Evolutionary conservation across 2,329 filamentous ascomycete species (phyloP), one percentile per base, ranked within the genome.

Genomic region (Fusarium setosum): DNA sequence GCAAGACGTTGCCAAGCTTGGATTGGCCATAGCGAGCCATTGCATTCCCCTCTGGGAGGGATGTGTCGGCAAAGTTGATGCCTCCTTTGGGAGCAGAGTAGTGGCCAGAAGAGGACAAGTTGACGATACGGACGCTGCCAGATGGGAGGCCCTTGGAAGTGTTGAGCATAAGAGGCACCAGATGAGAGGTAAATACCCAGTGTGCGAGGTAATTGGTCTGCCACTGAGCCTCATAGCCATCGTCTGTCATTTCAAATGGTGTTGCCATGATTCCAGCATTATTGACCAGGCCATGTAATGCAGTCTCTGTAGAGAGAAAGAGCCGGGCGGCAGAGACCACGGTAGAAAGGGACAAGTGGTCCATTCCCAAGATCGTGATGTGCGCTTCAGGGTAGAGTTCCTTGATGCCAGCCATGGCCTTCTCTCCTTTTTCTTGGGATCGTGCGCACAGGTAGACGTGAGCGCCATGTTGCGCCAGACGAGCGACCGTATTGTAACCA

Each of bases 181-280:
- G 23, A 15, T 59, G 50, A 1, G 56, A 53, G 3, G 65, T 65
- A 9, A 67, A 40, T 1, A 68, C 52, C 65, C 65, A 69, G 5
- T 69, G 67, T 0, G 63, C 57, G 3, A 69, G 51, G 13, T 69
- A 67, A 7, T 69, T 69, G 0, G 67, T 69, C 6, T 68, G 56
- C 63, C 63, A 69, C 5, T 69, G 67, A 17, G 57, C 51, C 17
- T 69, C 67, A 3, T 68, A 55, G 0, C 45, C 52, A 3, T 69
- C 63, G 2, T 61, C 41, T 0, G 67, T 69, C 13, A 51, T 49
- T 2, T 65, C 35, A 6, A 57, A 59, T 0, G 67, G 61, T 0
- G 67, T 60, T 4, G 56, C 56, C 67, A 69, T 69, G 41, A 69
- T 65, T 0, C 67, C 67, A 0, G 67, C 67, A 3, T 65, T 69